Conservation (phyloP, 2,329 filamentous ascomycete genomes). For the Kalmusia sp. region DNA sequence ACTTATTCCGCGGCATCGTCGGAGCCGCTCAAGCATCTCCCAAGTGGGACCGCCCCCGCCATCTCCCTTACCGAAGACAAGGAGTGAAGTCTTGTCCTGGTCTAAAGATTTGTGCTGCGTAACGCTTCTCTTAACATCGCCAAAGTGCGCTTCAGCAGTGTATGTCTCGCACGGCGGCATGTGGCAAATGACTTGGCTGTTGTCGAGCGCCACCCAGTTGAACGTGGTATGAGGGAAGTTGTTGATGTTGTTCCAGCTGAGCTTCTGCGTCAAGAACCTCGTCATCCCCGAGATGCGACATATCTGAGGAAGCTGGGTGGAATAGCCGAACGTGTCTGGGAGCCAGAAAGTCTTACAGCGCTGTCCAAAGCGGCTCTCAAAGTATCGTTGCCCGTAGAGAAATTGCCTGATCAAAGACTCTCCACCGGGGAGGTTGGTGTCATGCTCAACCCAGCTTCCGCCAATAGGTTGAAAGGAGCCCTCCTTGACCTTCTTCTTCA, state of each 20-base stretch:
- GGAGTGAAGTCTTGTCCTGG: slow-evolving; percentile 85
- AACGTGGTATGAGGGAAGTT: slow-evolving; percentile 98
- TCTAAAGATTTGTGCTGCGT: slow-evolving; percentile 95
- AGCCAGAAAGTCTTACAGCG: slow-evolving; percentile 95
- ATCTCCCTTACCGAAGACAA: slow-evolving; percentile 96
- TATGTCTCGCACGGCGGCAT: slow-evolving; percentile 98
- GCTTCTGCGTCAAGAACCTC: slow-evolving; percentile 95
- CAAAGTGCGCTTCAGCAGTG: slow-evolving; percentile 92
- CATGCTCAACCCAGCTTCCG: slow-evolving; percentile 98
- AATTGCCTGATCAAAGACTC: slow-evolving; percentile 95
- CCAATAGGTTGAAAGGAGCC: slow-evolving; percentile 94
- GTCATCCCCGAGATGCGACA: slow-evolving; percentile 95
- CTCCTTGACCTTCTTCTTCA: slow-evolving; percentile 88
- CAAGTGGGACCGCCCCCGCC: slow-evolving; percentile 95
- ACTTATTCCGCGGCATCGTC: slow-evolving; percentile 88
- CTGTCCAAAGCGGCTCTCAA: slow-evolving; percentile 89
- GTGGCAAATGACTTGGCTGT: slow-evolving; percentile 95
- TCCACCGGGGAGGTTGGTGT: slow-evolving; percentile 95
- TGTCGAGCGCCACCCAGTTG: slow-evolving; percentile 96
- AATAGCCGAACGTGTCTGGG: slow-evolving; percentile 98
- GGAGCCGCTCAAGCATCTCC: slow-evolving; percentile 92
- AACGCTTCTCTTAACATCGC: slow-evolving; percentile 88
- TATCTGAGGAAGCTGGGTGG: slow-evolving; percentile 89
- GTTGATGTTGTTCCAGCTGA: slow-evolving; percentile 99
- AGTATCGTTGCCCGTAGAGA: slow-evolving; percentile 92